These are phyloP conservation scores for Volvox reticuliferus DNA, from an alignment of 139 green algal genomes.

Conservation along the genomic window DNA sequence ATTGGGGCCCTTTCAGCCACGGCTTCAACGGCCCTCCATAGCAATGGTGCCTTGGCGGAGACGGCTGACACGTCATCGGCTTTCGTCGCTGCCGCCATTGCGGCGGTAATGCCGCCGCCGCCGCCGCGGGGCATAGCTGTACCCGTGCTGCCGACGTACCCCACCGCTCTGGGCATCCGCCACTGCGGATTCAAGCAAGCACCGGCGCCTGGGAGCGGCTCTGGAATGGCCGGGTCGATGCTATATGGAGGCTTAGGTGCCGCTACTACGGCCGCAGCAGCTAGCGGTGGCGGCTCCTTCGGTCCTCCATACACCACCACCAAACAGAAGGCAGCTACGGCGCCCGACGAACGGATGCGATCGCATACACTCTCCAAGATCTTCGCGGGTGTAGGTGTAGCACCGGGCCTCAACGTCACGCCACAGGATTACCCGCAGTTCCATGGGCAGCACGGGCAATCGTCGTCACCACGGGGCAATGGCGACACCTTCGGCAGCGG, in stretches of 20 bases:
- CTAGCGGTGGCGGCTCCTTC: not conserved
- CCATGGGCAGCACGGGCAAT: not conserved
- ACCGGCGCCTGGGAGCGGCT: not conserved
- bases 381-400: not conserved
- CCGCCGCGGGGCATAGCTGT: not conserved
- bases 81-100: not conserved
- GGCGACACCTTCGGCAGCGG: too few relatives aligned
- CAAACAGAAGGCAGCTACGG: not conserved
- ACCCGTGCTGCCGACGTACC: not conserved
- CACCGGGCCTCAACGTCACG: too few relatives aligned
- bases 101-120: not conserved
- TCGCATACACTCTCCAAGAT: not conserved
- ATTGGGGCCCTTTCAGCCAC: not conserved
- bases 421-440: too few relatives aligned
- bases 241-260: not conserved
- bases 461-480: not conserved
- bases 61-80: too few relatives aligned
- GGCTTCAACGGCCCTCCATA: not conserved
- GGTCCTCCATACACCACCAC: not conserved
- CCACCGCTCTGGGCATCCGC: not conserved
- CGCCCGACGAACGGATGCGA: not conserved
- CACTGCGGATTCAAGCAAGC: conserved; percentile 31
- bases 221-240: too few relatives aligned
- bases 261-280: not conserved
- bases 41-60: not conserved